Evolutionary conservation across 2,329 filamentous ascomycete species (phyloP).

Genomic region (Cladophialophora exuberans): DNA sequence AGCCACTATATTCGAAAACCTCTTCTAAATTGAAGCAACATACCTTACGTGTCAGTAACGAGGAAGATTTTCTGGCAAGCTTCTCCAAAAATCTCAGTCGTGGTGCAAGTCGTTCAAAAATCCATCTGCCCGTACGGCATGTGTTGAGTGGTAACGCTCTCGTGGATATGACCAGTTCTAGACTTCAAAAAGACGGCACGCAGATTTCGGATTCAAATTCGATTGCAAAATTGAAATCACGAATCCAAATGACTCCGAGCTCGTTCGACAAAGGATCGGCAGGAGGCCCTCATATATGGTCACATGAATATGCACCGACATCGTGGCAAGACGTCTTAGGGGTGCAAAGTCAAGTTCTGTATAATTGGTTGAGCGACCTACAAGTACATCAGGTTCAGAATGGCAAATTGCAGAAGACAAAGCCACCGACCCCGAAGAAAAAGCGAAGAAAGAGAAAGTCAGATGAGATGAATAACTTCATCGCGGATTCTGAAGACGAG

Average conservation of each 20-base stretch:
- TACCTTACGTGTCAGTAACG: neutral
- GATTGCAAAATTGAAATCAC: slow-evolving; percentile 40
- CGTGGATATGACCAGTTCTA: neutral
- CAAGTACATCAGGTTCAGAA: slow-evolving; percentile 77
- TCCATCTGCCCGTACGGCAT: slow-evolving; percentile 18
- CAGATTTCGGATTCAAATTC: neutral
- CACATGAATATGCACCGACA: slow-evolving; percentile 80
- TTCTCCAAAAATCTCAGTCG: slow-evolving; percentile 13
- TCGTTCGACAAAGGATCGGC: slow-evolving; percentile 80
- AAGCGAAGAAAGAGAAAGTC: slow-evolving; percentile 63
- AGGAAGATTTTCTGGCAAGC: slow-evolving; percentile 23
- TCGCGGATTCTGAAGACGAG: slow-evolving; percentile 80
- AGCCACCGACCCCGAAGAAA: slow-evolving; percentile 48
- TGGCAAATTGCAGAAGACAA: slow-evolving; percentile 41
- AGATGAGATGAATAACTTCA: slow-evolving; percentile 77
- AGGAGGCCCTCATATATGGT: slow-evolving; percentile 70
- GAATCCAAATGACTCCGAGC: slow-evolving; percentile 64
- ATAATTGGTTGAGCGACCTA: slow-evolving; percentile 78
- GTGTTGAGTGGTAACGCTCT: slow-evolving; percentile 24
- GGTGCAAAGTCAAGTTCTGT: slow-evolving; percentile 72
- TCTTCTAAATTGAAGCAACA: slow-evolving; percentile 22
- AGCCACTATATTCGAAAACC: neutral
- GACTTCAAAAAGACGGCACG: neutral
- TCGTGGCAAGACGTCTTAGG: slow-evolving; percentile 75
- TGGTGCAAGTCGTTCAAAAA: too few species aligned